Conservation (phyloP, 2,329 filamentous ascomycete genomes). For the Fusarium cyanostomum region DNA sequence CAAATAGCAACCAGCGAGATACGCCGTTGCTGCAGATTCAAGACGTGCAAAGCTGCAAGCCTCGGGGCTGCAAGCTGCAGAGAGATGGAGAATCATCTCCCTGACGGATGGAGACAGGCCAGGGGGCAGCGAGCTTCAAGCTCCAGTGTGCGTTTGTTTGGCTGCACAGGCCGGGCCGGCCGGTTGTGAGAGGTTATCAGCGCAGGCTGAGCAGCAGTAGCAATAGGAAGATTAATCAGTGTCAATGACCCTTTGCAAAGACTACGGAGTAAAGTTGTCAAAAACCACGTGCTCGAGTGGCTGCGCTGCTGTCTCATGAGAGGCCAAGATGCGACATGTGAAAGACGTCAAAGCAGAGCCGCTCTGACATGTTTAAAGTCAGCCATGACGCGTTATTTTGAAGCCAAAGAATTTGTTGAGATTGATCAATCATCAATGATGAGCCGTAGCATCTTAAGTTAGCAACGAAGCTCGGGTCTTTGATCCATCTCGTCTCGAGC, state of each 20-base stretch:
- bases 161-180: background rate
- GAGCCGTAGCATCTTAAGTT: background rate
- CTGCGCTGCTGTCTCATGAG: slow-evolving; percentile 7
- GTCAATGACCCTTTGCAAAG: too few relatives aligned
- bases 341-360: slow-evolving; percentile 6
- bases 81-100: slow-evolving; percentile 24
- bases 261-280: too few relatives aligned
- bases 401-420: background rate
- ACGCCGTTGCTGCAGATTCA: slow-evolving; percentile 17
- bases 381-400: background rate
- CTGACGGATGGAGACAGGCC: slow-evolving; percentile 17
- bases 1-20: background rate
- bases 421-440: background rate
- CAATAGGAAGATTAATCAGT: too few relatives aligned
- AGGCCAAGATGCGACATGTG: slow-evolving; percentile 16
- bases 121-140: background rate
- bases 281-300: slow-evolving; percentile 8
- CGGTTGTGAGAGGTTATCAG: background rate
- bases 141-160: background rate
- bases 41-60: slow-evolving; percentile 25
- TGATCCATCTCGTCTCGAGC: background rate
- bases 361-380: background rate
- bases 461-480: background rate
- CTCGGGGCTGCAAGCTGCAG: slow-evolving; percentile 16
- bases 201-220: too few relatives aligned